Evolutionary conservation across 2,329 filamentous ascomycete genomes (phyloP).

Genomic region (Daldinia eschscholtzii): DNA sequence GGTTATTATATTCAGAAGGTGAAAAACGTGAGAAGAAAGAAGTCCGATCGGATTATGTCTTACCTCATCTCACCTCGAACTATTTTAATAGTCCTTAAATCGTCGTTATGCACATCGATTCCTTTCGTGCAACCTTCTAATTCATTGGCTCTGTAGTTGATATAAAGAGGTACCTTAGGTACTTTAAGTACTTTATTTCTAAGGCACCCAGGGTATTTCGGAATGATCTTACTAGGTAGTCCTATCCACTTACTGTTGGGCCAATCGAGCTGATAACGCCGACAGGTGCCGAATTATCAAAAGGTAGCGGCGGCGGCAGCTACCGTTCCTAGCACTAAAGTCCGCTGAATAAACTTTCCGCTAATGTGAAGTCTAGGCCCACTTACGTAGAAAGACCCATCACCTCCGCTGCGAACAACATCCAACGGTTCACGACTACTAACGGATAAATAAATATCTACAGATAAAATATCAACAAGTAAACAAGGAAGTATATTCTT

Average conservation of each 20-base stretch:
- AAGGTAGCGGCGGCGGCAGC: conserved; percentile 24
- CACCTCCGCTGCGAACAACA: not conserved
- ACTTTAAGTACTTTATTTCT: too few relatives aligned
- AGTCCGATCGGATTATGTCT: conserved; percentile 24
- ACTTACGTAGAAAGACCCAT: not conserved
- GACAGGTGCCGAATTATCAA: not conserved
- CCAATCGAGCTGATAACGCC: not conserved
- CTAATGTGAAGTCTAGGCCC: conserved; percentile 5
- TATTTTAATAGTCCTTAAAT: not conserved
- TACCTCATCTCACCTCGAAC: conserved; percentile 23
- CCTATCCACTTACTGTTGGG: not conserved
- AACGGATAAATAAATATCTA: too few relatives aligned
- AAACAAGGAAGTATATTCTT: too few relatives aligned
- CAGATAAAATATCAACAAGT: not conserved
- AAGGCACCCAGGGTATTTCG: too few relatives aligned
- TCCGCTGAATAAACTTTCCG: conserved; percentile 34
- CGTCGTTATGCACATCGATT: conserved; percentile 18
- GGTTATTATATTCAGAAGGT: not conserved
- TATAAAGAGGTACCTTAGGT: not conserved
- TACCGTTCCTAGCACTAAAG: conserved; percentile 26
- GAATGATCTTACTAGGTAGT: not conserved
- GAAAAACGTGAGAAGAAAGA: conserved; percentile 5
- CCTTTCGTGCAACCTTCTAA: conserved; percentile 23
- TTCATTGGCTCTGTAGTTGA: conserved; percentile 27
- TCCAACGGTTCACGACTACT: not conserved